These are phyloP conservation scores for Colletotrichum melonis DNA, from an alignment of 2,329 filamentous ascomycete species.

Conservation along the genomic window DNA sequence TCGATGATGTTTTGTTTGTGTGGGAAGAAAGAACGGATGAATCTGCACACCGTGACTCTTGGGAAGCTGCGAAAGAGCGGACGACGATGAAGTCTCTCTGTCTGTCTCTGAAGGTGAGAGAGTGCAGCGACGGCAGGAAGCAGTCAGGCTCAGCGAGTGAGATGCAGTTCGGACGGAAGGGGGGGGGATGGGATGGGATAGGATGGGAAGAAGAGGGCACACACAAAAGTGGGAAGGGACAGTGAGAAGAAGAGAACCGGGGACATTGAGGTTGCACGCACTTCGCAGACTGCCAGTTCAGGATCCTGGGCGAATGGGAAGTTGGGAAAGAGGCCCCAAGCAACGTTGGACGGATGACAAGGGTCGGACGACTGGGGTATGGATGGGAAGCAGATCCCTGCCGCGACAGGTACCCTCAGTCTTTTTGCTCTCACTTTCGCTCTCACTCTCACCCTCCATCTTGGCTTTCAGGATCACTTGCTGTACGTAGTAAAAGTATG, in stretches of 20 bases:
- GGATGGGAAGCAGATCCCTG: slow-evolving; percentile 7
- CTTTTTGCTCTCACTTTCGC: background rate
- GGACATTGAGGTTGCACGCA: slow-evolving; percentile 24
- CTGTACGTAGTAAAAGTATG: background rate
- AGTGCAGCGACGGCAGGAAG: background rate
- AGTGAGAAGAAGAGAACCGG: slow-evolving; percentile 29
- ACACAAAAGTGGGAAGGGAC: slow-evolving; percentile 27
- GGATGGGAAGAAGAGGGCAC: background rate
- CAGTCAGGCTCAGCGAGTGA: slow-evolving; percentile 18
- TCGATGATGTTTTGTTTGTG: background rate
- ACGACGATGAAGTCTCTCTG: slow-evolving; percentile 1
- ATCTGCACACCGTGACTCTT: slow-evolving; percentile 32
- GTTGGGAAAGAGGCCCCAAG: background rate
- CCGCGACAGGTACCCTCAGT: background rate
- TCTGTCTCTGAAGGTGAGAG: background rate
- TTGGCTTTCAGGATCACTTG: background rate
- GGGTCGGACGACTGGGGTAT: slow-evolving; percentile 1
- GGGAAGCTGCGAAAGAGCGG: slow-evolving; percentile 17
- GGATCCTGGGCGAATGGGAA: slow-evolving; percentile 17
- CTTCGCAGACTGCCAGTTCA: background rate
- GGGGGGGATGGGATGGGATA: slow-evolving; percentile 13
- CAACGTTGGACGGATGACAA: slow-evolving; percentile 15
- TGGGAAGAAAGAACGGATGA: slow-evolving; percentile 36
- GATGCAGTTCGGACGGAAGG: slow-evolving; percentile 30
- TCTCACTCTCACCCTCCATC: background rate